Percentiles rank a stretch among this genome's conserved stretches.
These are phyloP conservation scores for Fusarium subtropicale DNA, from an alignment of 2,329 filamentous ascomycete species.

Conservation along the genomic window DNA sequence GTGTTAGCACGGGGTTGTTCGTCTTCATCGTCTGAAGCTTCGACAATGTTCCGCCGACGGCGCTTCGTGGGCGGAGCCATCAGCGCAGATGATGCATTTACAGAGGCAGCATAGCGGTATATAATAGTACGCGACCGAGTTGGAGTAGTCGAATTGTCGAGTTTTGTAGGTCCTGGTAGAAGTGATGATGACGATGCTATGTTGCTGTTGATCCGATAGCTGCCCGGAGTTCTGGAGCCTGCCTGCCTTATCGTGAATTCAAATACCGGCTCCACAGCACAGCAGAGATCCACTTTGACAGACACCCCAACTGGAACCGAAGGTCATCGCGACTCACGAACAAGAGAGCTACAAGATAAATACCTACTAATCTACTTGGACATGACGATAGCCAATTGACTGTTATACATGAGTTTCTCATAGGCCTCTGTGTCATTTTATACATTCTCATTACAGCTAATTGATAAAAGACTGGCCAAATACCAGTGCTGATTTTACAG, in stretches of 20 bases:
- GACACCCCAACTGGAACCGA: neutral
- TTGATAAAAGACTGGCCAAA: neutral
- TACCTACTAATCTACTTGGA: neutral
- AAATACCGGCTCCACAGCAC: slow-evolving; percentile 35
- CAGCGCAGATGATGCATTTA: slow-evolving; percentile 51
- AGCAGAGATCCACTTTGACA: slow-evolving; percentile 9
- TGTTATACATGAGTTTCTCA: neutral
- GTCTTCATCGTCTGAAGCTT: slow-evolving; percentile 63
- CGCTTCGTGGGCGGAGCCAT: slow-evolving; percentile 71
- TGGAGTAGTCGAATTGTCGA: neutral
- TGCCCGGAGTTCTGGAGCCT: slow-evolving; percentile 17
- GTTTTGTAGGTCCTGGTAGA: slow-evolving; percentile 5
- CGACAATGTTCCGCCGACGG: slow-evolving; percentile 67
- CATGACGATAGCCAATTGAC: neutral
- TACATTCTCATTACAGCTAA: neutral
- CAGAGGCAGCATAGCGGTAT: slow-evolving; percentile 41
- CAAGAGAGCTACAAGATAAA: neutral
- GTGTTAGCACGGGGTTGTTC: slow-evolving; percentile 59
- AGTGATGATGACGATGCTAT: slow-evolving; percentile 32
- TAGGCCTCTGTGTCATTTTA: too few relatives aligned
- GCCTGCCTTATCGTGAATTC: slow-evolving; percentile 31
- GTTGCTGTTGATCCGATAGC: slow-evolving; percentile 32
- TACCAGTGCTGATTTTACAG: neutral
- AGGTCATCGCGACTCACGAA: neutral
- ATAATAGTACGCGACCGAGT: slow-evolving; percentile 13